phyloP scores from a whole-genome alignment of 2,329 filamentous ascomycete species.

The Ceratocystis lukuohia region DNA sequence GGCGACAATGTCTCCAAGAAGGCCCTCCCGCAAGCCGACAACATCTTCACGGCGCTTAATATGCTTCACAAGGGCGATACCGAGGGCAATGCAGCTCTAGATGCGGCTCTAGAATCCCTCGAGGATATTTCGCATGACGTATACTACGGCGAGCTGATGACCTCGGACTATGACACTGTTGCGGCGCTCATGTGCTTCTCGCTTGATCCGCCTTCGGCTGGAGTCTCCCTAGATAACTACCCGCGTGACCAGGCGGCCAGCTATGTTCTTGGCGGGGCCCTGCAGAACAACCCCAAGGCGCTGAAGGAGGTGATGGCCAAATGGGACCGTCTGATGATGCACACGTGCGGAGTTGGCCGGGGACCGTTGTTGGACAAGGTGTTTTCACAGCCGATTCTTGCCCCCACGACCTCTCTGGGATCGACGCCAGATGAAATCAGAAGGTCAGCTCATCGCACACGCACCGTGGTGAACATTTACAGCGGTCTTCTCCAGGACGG shows the following conservation, averaged over 20 bases:
- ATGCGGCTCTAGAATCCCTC: conserved; percentile 42
- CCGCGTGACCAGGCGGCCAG: conserved; percentile 41
- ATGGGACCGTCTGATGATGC: conserved; percentile 33
- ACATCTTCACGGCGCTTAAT: conserved; percentile 35
- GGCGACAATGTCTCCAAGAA: conserved; percentile 12
- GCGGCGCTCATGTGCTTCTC: conserved; percentile 46
- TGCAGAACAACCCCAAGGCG: conserved; percentile 54
- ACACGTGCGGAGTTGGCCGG: conserved; percentile 27
- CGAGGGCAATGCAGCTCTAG: conserved; percentile 28
- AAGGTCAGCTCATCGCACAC: conserved; percentile 26
- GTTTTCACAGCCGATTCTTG: conserved; percentile 2
- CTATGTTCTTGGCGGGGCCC: conserved; percentile 40
- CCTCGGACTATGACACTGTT: conserved; percentile 40
- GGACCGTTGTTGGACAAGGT: conserved; percentile 18
- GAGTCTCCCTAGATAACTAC: conserved; percentile 22
- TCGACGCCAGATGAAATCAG: conserved; percentile 19
- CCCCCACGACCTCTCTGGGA: background rate
- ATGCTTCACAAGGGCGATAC: conserved; percentile 36
- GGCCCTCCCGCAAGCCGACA: conserved; percentile 22
- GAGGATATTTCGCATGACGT: conserved; percentile 54
- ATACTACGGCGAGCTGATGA: conserved; percentile 53
- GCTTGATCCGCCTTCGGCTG: conserved; percentile 24
- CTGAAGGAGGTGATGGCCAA: conserved; percentile 37
- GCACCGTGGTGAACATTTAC: conserved; percentile 35
- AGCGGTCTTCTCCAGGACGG: conserved; percentile 43